Conservation (phyloP, 345 rosid genomes). For the Eucalyptus brandiana region DNA sequence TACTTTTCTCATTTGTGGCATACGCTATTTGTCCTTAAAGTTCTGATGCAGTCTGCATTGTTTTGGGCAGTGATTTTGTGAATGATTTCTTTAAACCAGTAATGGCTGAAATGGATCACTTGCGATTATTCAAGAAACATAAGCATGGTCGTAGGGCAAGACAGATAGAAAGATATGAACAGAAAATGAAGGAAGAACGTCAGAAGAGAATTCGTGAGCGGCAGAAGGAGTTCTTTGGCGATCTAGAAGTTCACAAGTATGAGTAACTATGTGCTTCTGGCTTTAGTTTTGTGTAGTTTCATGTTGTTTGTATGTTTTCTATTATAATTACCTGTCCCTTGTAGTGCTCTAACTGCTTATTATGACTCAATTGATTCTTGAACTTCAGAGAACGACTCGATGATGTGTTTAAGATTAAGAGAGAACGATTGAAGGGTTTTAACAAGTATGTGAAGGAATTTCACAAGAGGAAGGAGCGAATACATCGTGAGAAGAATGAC, state of each 20-base stretch:
- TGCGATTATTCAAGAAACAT: slow-evolving; percentile 71
- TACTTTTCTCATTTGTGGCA: background rate
- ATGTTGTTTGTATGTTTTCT: background rate
- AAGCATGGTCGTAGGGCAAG: slow-evolving; percentile 84
- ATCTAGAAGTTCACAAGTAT: slow-evolving; percentile 89
- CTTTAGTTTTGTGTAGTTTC: background rate
- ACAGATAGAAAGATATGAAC: slow-evolving; percentile 79
- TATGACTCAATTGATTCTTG: slow-evolving; percentile 4
- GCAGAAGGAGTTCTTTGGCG: slow-evolving; percentile 92
- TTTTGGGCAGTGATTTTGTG: slow-evolving; percentile 58
- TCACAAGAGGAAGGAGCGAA: slow-evolving; percentile 86
- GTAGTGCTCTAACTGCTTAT: background rate
- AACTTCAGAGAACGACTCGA: slow-evolving; percentile 74
- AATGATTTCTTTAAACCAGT: slow-evolving; percentile 73
- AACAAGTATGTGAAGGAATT: slow-evolving; percentile 84
- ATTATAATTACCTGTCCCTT: background rate
- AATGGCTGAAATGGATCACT: slow-evolving; percentile 54
- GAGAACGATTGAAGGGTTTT: slow-evolving; percentile 88
- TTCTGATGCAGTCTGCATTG: background rate
- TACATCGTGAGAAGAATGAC: slow-evolving; percentile 89
- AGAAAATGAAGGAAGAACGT: slow-evolving; percentile 91
- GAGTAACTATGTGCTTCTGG: background rate
- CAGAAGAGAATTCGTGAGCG: slow-evolving; percentile 92
- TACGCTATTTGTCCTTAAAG: background rate
- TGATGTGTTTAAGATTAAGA: slow-evolving; percentile 63